Evolutionary conservation across 2,329 filamentous ascomycete genomes (phyloP), one percentile per base, ranked within the genome.

Genomic region (Fusarium stilboides): DNA sequence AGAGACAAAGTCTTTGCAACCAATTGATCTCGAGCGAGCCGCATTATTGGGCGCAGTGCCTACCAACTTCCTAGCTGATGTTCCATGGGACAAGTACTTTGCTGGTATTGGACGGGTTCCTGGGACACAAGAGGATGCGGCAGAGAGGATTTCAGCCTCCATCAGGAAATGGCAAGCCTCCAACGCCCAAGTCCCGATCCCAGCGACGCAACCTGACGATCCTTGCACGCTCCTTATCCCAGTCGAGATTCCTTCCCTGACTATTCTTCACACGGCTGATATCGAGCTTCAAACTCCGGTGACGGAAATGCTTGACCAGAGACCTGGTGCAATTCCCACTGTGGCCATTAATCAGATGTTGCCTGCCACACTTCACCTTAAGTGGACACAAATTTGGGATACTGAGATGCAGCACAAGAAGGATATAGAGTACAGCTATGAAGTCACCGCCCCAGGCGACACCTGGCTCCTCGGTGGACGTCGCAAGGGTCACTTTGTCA

Each of bases 381-480:
- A 84, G 65, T 91, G 88, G 87, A 90, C 89, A 12, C 84, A 88
- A 28, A 78, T 83, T 3, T 91, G 89, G 89, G 86, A 90, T 68
- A 88, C 85, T 0, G 77, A 80, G 1, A 77, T 80, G 15, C 60
- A 78, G 3, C 65, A 76, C 12, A 68, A 76, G 17, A 82, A 83
- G 1, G 84, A 88, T 22, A 83, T 94, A 2, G 89, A 94, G 66
- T 97, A 97, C 75, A 89, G 91, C 69, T 97, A 96, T 78, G 94
- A 97, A 71, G 85, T 98, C 22, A 88, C 89, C 15, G 91, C 91
- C 1, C 88, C 90, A 17, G 82, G 87, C 3, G 94, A 95, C 39
- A 86, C 88, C 0, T 98, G 95, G 95, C 87, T 98, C 2, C 83
- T 98, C 5, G 94, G 94, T 22, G 95, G 94, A 0, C 89, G 91